Conservation (phyloP, 2,329 filamentous ascomycete species). For the Arthroderma sp. region DNA sequence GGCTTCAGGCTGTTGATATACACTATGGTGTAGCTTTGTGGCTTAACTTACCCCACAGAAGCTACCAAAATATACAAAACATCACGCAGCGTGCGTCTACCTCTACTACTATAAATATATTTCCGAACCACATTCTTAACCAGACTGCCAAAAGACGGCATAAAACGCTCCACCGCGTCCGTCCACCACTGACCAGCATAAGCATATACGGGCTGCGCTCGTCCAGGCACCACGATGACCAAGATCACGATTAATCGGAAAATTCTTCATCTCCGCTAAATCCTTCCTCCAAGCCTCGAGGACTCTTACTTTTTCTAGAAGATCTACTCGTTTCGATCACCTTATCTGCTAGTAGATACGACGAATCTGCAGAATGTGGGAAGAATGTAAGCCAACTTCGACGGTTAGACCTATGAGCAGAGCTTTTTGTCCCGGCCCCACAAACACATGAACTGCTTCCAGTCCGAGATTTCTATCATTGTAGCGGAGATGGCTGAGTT, state of each 20-base stretch:
- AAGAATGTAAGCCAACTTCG: too few species aligned
- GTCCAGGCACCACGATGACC: neutral
- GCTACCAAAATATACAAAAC: neutral
- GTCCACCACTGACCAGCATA: neutral
- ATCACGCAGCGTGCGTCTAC: neutral
- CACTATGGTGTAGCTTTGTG: neutral
- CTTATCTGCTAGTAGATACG: too few species aligned
- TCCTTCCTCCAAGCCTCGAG: neutral
- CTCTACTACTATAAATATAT: neutral
- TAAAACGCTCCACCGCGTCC: neutral
- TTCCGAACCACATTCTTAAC: neutral
- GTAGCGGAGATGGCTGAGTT: too few species aligned
- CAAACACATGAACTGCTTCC: too few species aligned
- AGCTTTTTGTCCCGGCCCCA: too few species aligned
- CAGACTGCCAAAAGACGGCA: neutral
- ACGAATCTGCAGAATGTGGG: too few species aligned
- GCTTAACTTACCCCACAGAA: neutral
- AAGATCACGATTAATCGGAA: neutral
- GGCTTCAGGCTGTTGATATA: neutral
- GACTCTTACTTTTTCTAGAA: too few species aligned
- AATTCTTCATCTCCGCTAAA: neutral
- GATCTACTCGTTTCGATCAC: too few species aligned
- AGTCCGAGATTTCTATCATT: too few species aligned
- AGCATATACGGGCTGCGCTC: neutral
- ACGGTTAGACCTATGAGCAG: too few species aligned